These are phyloP conservation scores for Styphnolobium japonicum DNA, from an alignment of 306 rosid genomes.

Conservation along the genomic window DNA sequence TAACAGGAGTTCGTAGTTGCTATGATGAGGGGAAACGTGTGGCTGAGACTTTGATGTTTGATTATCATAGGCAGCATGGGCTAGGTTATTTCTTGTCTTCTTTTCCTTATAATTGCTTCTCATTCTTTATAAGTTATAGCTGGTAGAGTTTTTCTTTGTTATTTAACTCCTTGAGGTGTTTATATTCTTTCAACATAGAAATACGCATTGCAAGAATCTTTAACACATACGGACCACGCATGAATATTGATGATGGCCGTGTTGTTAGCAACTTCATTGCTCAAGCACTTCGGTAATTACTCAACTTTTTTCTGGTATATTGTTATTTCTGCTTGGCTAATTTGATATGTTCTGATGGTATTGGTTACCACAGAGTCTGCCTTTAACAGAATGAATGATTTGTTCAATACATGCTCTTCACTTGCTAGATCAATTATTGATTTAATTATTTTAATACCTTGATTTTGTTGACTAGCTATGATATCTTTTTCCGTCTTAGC, in stretches of 20 bases:
- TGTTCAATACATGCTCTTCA: background rate
- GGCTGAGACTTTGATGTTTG: slow-evolving; percentile 84
- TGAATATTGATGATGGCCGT: slow-evolving; percentile 85
- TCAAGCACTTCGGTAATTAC: slow-evolving; percentile 73
- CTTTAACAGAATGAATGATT: background rate
- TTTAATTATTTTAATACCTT: background rate
- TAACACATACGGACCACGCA: slow-evolving; percentile 82
- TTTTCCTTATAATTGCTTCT: background rate
- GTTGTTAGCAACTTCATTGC: slow-evolving; percentile 84
- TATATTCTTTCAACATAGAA: slow-evolving; percentile 35
- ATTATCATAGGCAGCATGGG: slow-evolving; percentile 82
- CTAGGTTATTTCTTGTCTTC: slow-evolving; percentile 39
- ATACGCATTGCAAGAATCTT: slow-evolving; percentile 80
- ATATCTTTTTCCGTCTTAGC: background rate
- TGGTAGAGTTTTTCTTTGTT: background rate
- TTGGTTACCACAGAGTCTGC: background rate
- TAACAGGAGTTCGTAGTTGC: slow-evolving; percentile 77
- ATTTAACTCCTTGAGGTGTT: background rate
- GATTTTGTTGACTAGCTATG: background rate
- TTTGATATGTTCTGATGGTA: background rate
- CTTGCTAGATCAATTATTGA: background rate
- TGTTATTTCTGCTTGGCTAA: background rate
- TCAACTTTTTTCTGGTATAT: background rate
- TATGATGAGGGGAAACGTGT: slow-evolving; percentile 86
- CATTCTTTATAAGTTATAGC: background rate